Evolutionary conservation across 2,329 filamentous ascomycete genomes (phyloP).

Genomic region (Diaporthe eres): DNA sequence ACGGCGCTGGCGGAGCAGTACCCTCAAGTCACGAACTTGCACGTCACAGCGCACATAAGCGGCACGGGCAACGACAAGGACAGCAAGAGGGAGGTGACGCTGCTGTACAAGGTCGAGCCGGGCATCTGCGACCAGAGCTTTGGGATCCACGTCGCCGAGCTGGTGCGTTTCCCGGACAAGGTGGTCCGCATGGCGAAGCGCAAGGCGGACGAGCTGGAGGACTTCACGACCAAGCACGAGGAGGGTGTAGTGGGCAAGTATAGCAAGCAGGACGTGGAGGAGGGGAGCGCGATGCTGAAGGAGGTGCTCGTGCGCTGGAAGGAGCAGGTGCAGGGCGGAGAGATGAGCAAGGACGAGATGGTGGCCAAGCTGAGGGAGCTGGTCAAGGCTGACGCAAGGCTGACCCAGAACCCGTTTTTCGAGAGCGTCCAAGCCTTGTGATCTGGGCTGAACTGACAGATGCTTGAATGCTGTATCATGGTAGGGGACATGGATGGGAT

Average conservation of each 20-base stretch:
- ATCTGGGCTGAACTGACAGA: constrained; percentile 39
- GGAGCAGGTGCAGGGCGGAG: constrained; percentile 73
- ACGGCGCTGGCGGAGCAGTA: constrained; percentile 91
- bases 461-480: constrained; percentile 7
- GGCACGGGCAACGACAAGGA: constrained; percentile 57
- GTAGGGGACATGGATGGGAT: constrained; percentile 12
- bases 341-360: constrained; percentile 81
- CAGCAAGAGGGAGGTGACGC: constrained; percentile 85
- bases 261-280: constrained; percentile 88
- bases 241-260: constrained; percentile 69
- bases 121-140: constrained; percentile 98
- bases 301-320: constrained; percentile 89
- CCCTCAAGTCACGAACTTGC: constrained; percentile 90
- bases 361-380: constrained; percentile 83
- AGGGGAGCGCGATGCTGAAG: constrained; percentile 89
- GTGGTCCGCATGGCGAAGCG: constrained; percentile 99
- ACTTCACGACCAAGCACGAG: constrained; percentile 88
- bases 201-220: constrained; percentile 97
- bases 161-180: constrained; percentile 96
- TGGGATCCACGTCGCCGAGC: constrained; percentile 97
- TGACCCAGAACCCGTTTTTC: constrained; percentile 79
- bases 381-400: constrained; percentile 78
- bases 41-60: constrained; percentile 94
- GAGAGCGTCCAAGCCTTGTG: constrained; percentile 71
- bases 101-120: constrained; percentile 96